These are phyloP conservation scores for Colletotrichum chlorophyti DNA, from an alignment of 2,329 filamentous ascomycete genomes.

Conservation along the genomic window DNA sequence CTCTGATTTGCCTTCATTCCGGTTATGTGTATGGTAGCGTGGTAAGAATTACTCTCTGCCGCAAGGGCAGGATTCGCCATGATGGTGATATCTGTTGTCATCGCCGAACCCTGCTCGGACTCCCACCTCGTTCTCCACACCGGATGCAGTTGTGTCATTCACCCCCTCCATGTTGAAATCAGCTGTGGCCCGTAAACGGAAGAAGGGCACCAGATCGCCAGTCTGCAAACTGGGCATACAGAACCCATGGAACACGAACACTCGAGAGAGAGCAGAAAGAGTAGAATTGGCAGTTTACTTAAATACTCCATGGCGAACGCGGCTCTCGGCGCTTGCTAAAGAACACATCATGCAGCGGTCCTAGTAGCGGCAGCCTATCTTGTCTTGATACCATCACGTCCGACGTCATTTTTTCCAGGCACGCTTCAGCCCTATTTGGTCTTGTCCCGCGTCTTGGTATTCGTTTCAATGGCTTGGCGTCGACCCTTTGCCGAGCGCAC, in stretches of 20 bases:
- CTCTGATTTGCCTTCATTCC: too few relatives aligned
- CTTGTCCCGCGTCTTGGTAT: neutral
- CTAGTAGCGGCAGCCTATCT: neutral
- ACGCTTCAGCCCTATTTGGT: constrained; percentile 5
- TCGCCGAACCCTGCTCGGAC: constrained; percentile 8
- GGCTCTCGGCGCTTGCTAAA: too few relatives aligned
- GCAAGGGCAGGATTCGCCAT: constrained; percentile 13
- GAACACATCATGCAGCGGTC: neutral
- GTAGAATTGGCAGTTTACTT: neutral
- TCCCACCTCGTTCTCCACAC: neutral
- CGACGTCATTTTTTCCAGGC: neutral
- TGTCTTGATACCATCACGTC: neutral
- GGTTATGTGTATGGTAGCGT: too few relatives aligned
- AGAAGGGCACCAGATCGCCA: neutral
- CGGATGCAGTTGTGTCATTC: constrained; percentile 6
- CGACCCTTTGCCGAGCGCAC: neutral
- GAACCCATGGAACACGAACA: neutral
- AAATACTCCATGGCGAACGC: neutral
- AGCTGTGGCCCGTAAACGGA: constrained; percentile 1
- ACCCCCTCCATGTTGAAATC: constrained; percentile 21
- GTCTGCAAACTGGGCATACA: neutral
- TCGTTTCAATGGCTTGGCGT: constrained; percentile 16
- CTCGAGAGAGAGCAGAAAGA: neutral
- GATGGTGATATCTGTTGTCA: constrained; percentile 11
- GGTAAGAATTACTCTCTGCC: too few relatives aligned